These are phyloP conservation scores for Gossypium aridum DNA, from an alignment of 441 rosid genomes.

Conservation along the genomic window DNA sequence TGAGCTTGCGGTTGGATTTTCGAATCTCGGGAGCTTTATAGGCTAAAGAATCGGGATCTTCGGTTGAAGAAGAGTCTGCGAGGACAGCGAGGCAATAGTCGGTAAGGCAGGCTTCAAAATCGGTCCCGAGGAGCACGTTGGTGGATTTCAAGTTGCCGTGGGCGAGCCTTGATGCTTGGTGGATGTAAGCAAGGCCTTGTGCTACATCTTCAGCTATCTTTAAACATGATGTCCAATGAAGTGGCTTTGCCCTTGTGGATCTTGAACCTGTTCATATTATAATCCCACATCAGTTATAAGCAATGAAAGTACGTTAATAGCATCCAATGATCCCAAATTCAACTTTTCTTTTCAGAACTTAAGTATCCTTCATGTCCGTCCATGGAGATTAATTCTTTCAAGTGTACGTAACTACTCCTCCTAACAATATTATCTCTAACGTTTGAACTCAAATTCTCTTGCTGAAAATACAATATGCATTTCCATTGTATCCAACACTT, in stretches of 20 bases:
- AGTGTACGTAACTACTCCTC: too few relatives aligned
- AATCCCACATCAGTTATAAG: neutral
- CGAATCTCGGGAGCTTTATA: slow-evolving; percentile 73
- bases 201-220: slow-evolving; percentile 95
- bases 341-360: too few relatives aligned
- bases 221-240: slow-evolving; percentile 94
- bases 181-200: slow-evolving; percentile 71
- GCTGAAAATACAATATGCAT: too few relatives aligned
- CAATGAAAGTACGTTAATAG: neutral
- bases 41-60: slow-evolving; percentile 45
- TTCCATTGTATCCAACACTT: too few relatives aligned
- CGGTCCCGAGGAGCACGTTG: slow-evolving; percentile 75
- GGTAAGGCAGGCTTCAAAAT: slow-evolving; percentile 75
- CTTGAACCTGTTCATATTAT: slow-evolving; percentile 49
- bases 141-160: slow-evolving; percentile 86
- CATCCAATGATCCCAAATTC: neutral
- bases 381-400: too few relatives aligned
- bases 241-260: slow-evolving; percentile 76
- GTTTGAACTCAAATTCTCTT: too few relatives aligned
- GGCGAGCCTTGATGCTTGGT: slow-evolving; percentile 63
- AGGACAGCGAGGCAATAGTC: slow-evolving; percentile 72
- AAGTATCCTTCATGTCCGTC: too few relatives aligned
- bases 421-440: too few relatives aligned
- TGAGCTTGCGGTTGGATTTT: slow-evolving; percentile 31
- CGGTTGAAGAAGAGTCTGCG: slow-evolving; percentile 26